These are phyloP conservation scores for Tetracladium maxilliforme DNA, from an alignment of 2,329 filamentous ascomycete species.

Conservation along the genomic window DNA sequence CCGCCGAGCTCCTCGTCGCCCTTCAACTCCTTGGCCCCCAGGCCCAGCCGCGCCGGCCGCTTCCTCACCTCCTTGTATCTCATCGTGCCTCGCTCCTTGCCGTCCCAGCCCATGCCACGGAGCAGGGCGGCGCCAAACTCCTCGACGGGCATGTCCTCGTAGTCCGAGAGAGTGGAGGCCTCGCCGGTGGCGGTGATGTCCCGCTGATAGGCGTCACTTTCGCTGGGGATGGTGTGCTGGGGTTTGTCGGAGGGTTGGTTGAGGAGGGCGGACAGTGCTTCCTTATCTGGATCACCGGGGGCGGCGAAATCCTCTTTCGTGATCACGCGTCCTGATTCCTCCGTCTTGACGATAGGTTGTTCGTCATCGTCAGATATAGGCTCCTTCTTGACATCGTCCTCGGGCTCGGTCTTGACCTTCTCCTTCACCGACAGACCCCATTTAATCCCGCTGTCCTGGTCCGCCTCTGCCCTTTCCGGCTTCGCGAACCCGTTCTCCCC, in stretches of 20 bases:
- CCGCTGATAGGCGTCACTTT: slow-evolving; percentile 52
- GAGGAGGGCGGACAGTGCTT: slow-evolving; percentile 47
- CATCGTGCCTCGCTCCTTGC: slow-evolving; percentile 33
- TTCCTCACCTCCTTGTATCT: slow-evolving; percentile 53
- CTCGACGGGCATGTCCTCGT: slow-evolving; percentile 79
- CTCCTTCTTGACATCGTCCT: slow-evolving; percentile 9
- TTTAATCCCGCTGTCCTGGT: slow-evolving; percentile 34
- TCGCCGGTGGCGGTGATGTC: slow-evolving; percentile 63
- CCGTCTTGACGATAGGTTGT: slow-evolving; percentile 5
- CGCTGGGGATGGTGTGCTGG: slow-evolving; percentile 23
- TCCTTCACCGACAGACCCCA: slow-evolving; percentile 34
- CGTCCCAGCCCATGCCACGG: slow-evolving; percentile 93
- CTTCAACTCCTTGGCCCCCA: slow-evolving; percentile 74
- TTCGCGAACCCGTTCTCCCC: slow-evolving; percentile 9
- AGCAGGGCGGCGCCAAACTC: slow-evolving; percentile 87
- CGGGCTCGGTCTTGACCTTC: slow-evolving; percentile 13
- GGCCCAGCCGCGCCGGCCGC: slow-evolving; percentile 68
- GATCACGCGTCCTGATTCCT: slow-evolving; percentile 3
- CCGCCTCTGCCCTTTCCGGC: slow-evolving; percentile 14
- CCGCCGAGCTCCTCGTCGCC: slow-evolving; percentile 59
- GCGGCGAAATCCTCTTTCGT: slow-evolving; percentile 4
- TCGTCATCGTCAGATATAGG: slow-evolving; percentile 5
- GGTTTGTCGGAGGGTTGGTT: slow-evolving; percentile 12
- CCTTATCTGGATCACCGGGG: slow-evolving; percentile 45
- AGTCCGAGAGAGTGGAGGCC: slow-evolving; percentile 65